Base-by-base conservation (phyloP, 305 asterid genomes). In the Plantago coronopus region DNA sequence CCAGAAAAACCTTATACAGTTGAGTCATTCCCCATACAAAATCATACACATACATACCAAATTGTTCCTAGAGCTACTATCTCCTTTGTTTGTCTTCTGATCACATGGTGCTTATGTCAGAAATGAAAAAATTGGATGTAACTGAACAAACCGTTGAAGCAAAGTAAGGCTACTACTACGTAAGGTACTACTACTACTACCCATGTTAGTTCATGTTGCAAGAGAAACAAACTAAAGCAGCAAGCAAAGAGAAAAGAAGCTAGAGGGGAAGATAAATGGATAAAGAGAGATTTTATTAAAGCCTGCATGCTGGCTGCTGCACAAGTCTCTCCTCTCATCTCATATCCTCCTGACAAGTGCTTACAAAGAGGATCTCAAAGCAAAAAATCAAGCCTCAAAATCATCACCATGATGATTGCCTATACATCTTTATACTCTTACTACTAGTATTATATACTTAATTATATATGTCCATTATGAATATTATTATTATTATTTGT, bases 1-100 rank as follows among this genome's bases (percentile, higher is more conserved):
- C 40, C 7, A 34, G 9, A 7, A 34, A 34, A 7, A 34, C 12
- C 40, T 8, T 8, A 34, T 34, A 6, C 40, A 34, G 40, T 17
- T 22, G 27, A 15, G 34, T 65, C 61, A 44, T 57, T 61, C 66
- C 65, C 46, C 65, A 65, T 65, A 74, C 76, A 67, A 54, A 68
- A 69, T 64, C 34, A n/a, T 34, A 38, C 40, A 48, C 65, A 54
- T 37, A 15, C 44, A 47, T 53, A 49, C 31, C 38, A 51, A 51
- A 51, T 51, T 22, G 57, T 51, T 50, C 23, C 40, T 34, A 34
- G 40, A 34, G 40, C 40, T 34, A 34, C 12, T 7, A 0, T 34
- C 11, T 2, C 2, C 9, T 34, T 34, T 8, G 7, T 34, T 34
- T 34, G 40, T 9, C 40, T 34, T 34, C 9, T 34, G 40, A 34